Base-by-base conservation (phyloP, 352 stramenopile genomes). In the Phytophthora palmivora region DNA sequence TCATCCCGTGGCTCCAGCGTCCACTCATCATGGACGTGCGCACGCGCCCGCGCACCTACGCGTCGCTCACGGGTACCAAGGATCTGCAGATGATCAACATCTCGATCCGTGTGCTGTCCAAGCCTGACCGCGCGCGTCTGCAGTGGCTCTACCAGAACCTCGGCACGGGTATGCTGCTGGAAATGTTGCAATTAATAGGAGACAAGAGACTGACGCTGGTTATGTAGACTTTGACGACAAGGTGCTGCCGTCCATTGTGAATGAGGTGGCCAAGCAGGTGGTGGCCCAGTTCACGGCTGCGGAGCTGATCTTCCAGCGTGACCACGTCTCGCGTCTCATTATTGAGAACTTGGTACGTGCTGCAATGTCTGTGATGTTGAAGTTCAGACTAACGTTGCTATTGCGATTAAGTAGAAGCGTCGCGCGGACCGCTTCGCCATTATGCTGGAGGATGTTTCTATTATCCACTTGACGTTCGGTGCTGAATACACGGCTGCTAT, bases 71-170 rank as follows among this genome's bases (percentile, higher is more conserved):
- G 60, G 91, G 91, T 67, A 97, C 87, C 38, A 98, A 98, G 86
- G 97, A 99, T 83, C 83, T 99, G 66, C 97, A 99, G 84, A 99
- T 99, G 97, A 98, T 99, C 61, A 99, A 98, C 70, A 98, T 99
- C 63, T 98, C 93, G 9, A 95, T 99, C 69, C 96, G 97, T 95
- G 97, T 99, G 48, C 89, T 99, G 62, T 98, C 96, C 72, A 98
- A 98, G 73, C 97, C 97, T 6, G 84, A 98, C 82, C 87, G 89
- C 16, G 73, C 76, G 44, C 78, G 95, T 55, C 84, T 99, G 34
- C 95, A 98, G 52, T 98, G 92, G 89, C 98, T 99, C 67, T 99
- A 99, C 83, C 95, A 91, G 66, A 82, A 96, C 70, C 84, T 99
- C 28, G 97, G 97, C 63, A 80, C 89, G 33, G 89, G 89, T 97